phyloP scores from a whole-genome alignment of 257 asterid genomes.

The Cinchona pubescens region DNA sequence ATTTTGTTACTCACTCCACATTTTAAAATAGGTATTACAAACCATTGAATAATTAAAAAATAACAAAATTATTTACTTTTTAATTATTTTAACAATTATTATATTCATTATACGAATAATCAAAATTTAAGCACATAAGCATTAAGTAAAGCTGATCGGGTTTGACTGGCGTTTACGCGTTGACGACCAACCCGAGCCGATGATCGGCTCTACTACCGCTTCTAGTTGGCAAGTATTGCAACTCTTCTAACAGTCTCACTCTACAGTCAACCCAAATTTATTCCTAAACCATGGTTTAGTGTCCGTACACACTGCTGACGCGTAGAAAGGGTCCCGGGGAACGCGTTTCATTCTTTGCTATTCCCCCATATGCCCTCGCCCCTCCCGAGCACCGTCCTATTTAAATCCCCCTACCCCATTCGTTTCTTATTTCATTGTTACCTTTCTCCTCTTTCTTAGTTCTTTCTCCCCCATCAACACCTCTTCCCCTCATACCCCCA shows the following conservation, averaged over 20 bases:
- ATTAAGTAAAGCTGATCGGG: background rate
- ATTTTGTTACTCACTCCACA: too few relatives aligned
- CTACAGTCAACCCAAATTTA: constrained; percentile 21
- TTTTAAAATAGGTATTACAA: too few relatives aligned
- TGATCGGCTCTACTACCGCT: constrained; percentile 27
- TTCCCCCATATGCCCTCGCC: constrained; percentile 12
- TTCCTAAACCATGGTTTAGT: constrained; percentile 24
- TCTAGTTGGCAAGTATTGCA: too few relatives aligned
- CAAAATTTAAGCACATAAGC: background rate
- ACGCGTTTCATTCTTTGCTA: constrained; percentile 60
- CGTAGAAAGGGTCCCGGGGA: constrained; percentile 67
- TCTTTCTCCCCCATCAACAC: background rate
- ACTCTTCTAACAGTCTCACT: background rate
- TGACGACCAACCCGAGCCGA: constrained; percentile 14
- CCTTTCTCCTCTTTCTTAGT: background rate
- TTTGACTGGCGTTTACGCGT: constrained; percentile 17
- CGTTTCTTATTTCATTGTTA: background rate
- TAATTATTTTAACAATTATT: too few relatives aligned
- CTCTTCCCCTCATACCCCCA: background rate
- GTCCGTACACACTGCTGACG: constrained; percentile 60
- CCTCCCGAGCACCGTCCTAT: constrained; percentile 1
- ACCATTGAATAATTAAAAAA: too few relatives aligned
- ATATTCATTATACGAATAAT: too few relatives aligned
- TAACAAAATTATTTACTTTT: too few relatives aligned
- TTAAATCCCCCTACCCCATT: background rate